Evolutionary conservation across 805 yeast genomes (phyloP), one percentile per base, ranked within the genome.

Genomic region (Priceomyces haplophilus): DNA sequence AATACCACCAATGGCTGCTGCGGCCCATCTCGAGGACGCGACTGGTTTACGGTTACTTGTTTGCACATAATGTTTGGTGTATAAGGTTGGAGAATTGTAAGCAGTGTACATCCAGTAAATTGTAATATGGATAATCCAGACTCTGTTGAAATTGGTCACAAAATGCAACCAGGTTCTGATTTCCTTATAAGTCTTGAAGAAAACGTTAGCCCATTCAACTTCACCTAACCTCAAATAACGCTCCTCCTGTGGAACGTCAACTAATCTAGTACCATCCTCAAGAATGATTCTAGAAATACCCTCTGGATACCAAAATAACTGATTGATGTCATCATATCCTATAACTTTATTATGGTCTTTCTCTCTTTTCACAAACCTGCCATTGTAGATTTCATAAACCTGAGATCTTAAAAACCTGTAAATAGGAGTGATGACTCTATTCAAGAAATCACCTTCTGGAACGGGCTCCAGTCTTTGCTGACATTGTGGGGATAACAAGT

Each of bases 291-390:
- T 84, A 46, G 95, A 83, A 52, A 93, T 86, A 77, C 99, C 99
- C 72, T 95, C 98, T 37, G 98, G 97, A 70, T 95, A 93, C 99
- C 99, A 93, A 72, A 95, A 93, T 56, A 93, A 78, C 76, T 93
- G 99, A 69, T 93, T 93, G 47, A 93, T 95, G 75, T 93, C 99
- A 73, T 93, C 99, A 66, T 93, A 93, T 66, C 99, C 95, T 57
- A 86, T 78, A 50, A 86, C 72, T 51, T 80, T 72, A 69, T 83
- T 83, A 67, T 86, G 95, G 64, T 86, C 95, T 61, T 72, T 82
- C 72, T 86, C 93, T 71, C 95, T 83, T 65, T 85, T 85, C 47
- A 85, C 83, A 54, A 78, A 85, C 67, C 88, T 82, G 46, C 93
- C 93, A 54, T 85, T 88, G 49, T 78, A 77, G 53, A 85, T 79